Conservation (phyloP, 2,329 filamentous ascomycete genomes). For the Aspergillus phoenicis region DNA sequence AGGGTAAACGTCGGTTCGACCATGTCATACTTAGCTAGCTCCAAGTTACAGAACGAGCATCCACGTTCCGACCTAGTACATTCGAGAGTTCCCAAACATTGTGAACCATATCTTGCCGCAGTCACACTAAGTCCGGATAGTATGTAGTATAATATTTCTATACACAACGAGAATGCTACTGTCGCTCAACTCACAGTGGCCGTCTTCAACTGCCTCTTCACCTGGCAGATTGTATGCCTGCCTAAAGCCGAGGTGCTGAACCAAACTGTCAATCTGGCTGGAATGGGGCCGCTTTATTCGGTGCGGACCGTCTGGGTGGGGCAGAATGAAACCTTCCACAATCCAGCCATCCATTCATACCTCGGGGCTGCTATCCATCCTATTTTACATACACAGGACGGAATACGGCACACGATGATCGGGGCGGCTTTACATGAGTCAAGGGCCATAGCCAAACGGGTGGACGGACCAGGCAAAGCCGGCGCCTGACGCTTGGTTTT, state of each 20-base stretch:
- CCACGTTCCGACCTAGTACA: no score
- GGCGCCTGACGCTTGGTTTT: background rate
- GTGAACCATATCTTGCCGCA: background rate
- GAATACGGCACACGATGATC: background rate
- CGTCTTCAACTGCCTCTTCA: no score
- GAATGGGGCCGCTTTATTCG: slow-evolving; percentile 21
- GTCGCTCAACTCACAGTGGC: no score
- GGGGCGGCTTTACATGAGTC: background rate
- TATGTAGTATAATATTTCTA: no score
- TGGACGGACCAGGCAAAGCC: slow-evolving; percentile 1
- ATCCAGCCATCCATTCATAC: background rate
- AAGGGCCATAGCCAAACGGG: background rate
- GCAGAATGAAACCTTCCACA: slow-evolving; percentile 9
- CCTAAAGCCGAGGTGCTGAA: background rate
- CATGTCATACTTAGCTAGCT: background rate
- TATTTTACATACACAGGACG: no score
- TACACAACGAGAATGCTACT: no score
- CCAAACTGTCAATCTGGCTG: slow-evolving; percentile 10
- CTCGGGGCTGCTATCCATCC: no score
- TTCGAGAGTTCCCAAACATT: no score
- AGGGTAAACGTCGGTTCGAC: background rate
- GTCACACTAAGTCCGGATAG: background rate
- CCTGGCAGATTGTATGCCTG: background rate
- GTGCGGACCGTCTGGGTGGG: slow-evolving; percentile 24
- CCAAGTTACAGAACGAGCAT: background rate